Base-by-base conservation (phyloP, 768 basidiomycete genomes). In the Trametes cingulata region DNA sequence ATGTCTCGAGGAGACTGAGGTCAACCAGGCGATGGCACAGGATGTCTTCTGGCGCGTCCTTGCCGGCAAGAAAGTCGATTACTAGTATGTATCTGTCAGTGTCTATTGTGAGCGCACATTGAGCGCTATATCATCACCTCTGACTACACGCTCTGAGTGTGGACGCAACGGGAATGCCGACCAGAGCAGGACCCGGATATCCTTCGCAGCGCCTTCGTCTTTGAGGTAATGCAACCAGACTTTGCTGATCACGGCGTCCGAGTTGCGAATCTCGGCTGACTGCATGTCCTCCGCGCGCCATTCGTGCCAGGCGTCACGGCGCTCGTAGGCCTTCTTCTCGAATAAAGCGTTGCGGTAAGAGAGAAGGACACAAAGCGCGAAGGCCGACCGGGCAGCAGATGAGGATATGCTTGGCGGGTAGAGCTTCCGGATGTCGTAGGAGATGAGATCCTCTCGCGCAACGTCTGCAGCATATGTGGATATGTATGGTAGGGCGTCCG, bases 121-220 rank as follows among this genome's bases (percentile, higher is more conserved):
- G 14, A 14, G n/a, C 36, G 42, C 24, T 10, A 27, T 7, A 20
- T 25, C 53, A 69, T 17, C 43, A 74, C 72, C 68, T 68, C 69
- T 61, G 9, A 68, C 48, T 6, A 54, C 62, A 19, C 6, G 19
- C 5, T 22, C 25, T 19, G 54, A 58, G 1, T 62, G 67, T 12
- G 74, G 69, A 45, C 74, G 69, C 22, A 75, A 55, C 3, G 73
- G 73, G 58, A 83, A 83, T 10, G 68, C 57, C 7, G 73, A 72
- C 85, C 85, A 86, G 25, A 86, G 68, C 15, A 79, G 72, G 3
- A 74, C 73, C 50, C 82, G 75, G 15, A 86, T 72, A 52, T 85
- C 79, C 20, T 65, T 66, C 9, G 73, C 62, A 24, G 69, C 73
- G n/a, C 77, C 76, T 52, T 76, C 75, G 20, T 74, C 75, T 17